Percentiles rank a stretch among this genome's conserved stretches.
phyloP scores from a whole-genome alignment of 352 stramenopile species.

The Globisporangium perplexum region DNA sequence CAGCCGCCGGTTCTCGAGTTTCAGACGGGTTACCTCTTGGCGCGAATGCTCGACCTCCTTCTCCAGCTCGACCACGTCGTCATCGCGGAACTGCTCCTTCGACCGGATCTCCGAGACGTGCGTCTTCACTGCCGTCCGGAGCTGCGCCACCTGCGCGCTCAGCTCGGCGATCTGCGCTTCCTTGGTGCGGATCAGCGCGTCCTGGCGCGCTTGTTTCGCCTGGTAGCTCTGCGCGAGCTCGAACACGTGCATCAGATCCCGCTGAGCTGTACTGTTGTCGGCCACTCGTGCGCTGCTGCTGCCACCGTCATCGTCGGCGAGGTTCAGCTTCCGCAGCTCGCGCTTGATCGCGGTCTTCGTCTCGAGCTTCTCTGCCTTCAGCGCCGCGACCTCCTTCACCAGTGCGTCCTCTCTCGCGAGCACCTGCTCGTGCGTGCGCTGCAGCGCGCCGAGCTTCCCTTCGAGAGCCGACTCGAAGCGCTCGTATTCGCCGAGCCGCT shows the following conservation, averaged over 20 bases:
- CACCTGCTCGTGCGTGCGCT: constrained; percentile 26
- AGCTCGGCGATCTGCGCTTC: constrained; percentile 38
- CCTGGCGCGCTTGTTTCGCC: constrained; percentile 34
- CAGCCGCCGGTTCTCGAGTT: constrained; percentile 45
- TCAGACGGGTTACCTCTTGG: constrained; percentile 39
- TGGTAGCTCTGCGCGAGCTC: constrained; percentile 35
- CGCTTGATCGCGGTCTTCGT: constrained; percentile 27
- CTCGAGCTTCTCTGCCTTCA: constrained; percentile 31
- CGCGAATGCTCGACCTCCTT: constrained; percentile 26
- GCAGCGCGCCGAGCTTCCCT: constrained; percentile 14
- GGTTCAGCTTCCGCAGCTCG: constrained; percentile 41
- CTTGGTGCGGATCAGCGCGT: constrained; percentile 36
- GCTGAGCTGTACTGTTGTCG: constrained; percentile 10
- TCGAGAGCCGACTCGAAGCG: constrained; percentile 11
- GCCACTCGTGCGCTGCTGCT: constrained; percentile 7
- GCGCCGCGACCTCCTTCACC: constrained; percentile 22
- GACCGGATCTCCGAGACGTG: constrained; percentile 4
- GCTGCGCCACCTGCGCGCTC: constrained; percentile 21
- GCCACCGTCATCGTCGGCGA: constrained; percentile 26
- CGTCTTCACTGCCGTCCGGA: constrained; percentile 8
- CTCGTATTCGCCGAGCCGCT: constrained; percentile 14
- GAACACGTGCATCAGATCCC: constrained; percentile 27
- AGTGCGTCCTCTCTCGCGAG: constrained; percentile 27
- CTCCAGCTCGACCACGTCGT: constrained; percentile 14
- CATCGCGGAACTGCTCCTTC: constrained; percentile 9